Base-by-base conservation (phyloP, 768 basidiomycete species). In the Boletus reticuloceps region DNA sequence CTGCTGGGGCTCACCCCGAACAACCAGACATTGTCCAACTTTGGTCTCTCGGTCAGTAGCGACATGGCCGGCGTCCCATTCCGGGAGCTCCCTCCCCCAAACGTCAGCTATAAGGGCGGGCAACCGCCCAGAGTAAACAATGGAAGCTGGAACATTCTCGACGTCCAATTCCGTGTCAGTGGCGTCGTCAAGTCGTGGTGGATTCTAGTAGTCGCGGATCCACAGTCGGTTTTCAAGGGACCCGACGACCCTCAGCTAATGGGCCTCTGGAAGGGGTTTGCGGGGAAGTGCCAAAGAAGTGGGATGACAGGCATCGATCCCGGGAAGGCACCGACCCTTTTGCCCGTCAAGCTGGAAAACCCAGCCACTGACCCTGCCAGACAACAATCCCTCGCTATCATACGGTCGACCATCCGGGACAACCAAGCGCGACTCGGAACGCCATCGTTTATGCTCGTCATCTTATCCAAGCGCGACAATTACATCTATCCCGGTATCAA, bases 401-500 rank as follows among this genome's bases (percentile, higher is more conserved):
- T 88, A 25, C 65, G 79, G n/a, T 61, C 70, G 2, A 63, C 56
- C 0, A 70, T 91, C 45, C 70, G 63, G 44, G 48, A 65, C 0
- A 66, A 62, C 1, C 49, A 81, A 34, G 29, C 29, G 0, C 47
- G 44, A n/a, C 53, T 5, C 14, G 64, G 56, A 11, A 80, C 74
- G 62, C 88, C 88, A 0, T 78, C 76, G 42, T 85, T 92, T 63
- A 68, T 93, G 29, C 76, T 94, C 27, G 86, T 91, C 6, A 64
- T 94, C 22, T 71, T 94, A 6, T 84, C 86, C 31, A 77, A 72
- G 46, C 69, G 78, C 14, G 91, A 94, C 65, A 86, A 88, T 47
- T 85, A 68, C 59, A 87, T 94, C 44, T 94, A 93, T 65, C 86
- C 88, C 3, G 89, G 86, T 10, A 83, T 93, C 67, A 91, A 93